phyloP scores from a whole-genome alignment of 129 eudicot species.

The Artemisia tridentata region DNA sequence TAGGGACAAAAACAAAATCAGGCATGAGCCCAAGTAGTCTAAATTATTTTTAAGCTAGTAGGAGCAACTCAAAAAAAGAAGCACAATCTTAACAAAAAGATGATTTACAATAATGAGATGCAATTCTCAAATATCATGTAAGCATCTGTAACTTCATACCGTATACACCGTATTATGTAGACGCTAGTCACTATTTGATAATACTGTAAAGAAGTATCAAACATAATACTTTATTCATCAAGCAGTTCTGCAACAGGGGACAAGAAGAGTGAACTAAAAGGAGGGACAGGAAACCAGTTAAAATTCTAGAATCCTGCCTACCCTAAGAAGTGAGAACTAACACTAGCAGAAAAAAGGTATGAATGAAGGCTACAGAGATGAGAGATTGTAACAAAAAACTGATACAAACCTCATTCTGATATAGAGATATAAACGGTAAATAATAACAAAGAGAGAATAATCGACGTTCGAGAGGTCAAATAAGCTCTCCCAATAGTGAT shows the following conservation, averaged over 20 bases:
- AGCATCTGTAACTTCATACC: background rate
- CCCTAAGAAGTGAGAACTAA: background rate
- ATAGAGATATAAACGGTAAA: too few species aligned
- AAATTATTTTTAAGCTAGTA: too few species aligned
- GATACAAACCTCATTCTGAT: too few species aligned
- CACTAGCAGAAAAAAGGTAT: background rate
- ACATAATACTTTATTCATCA: slow-evolving; percentile 1
- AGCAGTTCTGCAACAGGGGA: slow-evolving; percentile 10
- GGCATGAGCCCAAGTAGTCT: too few species aligned
- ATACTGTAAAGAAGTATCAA: background rate
- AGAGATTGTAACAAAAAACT: background rate
- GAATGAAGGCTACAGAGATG: slow-evolving; percentile 6
- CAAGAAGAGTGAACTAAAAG: slow-evolving; percentile 5
- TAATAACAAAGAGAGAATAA: too few species aligned
- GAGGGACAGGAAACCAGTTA: background rate
- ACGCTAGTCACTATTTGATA: background rate
- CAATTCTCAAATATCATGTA: background rate
- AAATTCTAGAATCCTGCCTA: slow-evolving; percentile 2
- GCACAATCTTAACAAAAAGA: background rate
- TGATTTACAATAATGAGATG: background rate
- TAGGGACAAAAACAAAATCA: too few species aligned
- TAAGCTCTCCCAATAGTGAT: too few species aligned
- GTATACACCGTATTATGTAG: slow-evolving; percentile 3
- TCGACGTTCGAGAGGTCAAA: too few species aligned
- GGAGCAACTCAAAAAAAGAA: background rate